Base-by-base conservation (phyloP, 2,329 filamentous ascomycete genomes). In the Trichophyton schoenleinii region DNA sequence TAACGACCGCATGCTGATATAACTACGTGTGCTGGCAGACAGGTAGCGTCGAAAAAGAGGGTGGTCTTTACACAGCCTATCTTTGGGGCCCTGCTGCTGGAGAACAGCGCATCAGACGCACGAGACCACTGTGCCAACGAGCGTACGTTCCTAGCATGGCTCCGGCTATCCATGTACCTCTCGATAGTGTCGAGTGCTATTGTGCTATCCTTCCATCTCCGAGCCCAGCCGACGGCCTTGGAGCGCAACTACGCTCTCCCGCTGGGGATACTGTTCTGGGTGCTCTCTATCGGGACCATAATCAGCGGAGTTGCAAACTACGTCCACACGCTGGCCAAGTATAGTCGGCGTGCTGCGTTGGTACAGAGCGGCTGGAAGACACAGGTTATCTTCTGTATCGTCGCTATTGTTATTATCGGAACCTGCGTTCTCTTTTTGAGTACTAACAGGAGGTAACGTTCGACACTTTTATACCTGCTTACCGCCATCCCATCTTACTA, bases 281-380 rank as follows among this genome's bases (percentile, higher is more conserved):
- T 84, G 0, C 79, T 99, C 3, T 85, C 88, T 9, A 73, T 95
- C 1, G 79, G 84, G n/a, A 95, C 89, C 66, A 76, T 99, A 28
- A 75, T 80, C 1, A 83, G 87, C 15, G 94, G 94, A 0, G 76
- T 95, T 63, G 85, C 85, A 0, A 97, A 96, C 70, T 99, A 99
- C 70, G 85, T 96, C 65, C 87, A 84, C 79, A 83, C 80, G 67
- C 85, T 97, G 25, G 87, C 87, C 67, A 87, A 89, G 70, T 99
- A 96, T 72, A 87, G 87, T 67, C 80, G 82, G 44, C 84, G 86
- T 66, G 81, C 81, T 28, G 94, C 94, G 0, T 81, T 97, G 65
- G 94, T 99, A 44, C 94, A 99, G 77, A 88, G 85, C 34, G 94
- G 94, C 0, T 94, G 89, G 87, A 92, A 90, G 74, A 97, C 94